A percentile compares a stretch with the other conserved stretches of the same genome.
These are phyloP conservation scores for Rhodocollybia butyracea DNA, from an alignment of 768 basidiomycete species.

Conservation along the genomic window DNA sequence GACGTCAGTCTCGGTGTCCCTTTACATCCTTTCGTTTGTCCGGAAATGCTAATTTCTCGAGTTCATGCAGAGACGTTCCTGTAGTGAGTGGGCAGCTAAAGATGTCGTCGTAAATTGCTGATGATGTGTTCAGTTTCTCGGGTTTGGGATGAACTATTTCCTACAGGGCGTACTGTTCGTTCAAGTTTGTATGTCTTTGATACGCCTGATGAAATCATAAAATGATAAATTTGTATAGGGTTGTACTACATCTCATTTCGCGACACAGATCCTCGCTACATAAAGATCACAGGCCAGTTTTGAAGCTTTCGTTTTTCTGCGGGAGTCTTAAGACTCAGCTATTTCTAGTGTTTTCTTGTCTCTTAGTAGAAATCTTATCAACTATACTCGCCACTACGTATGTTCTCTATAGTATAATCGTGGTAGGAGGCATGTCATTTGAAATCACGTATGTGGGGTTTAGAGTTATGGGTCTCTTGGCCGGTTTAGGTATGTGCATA, in stretches of 20 bases:
- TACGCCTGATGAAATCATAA: not conserved
- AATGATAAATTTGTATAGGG: not conserved
- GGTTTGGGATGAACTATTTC: not conserved
- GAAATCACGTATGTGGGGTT: conserved; percentile 13
- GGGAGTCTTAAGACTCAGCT: not conserved
- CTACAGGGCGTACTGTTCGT: conserved; percentile 5
- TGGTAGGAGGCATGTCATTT: conserved; percentile 17
- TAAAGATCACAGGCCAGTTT: not conserved
- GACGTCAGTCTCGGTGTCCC: not conserved
- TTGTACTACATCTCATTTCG: conserved; percentile 8
- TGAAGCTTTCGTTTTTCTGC: not conserved
- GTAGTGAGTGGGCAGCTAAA: not conserved
- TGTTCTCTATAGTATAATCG: conserved; percentile 17
- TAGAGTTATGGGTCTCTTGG: conserved; percentile 12
- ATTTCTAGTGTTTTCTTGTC: conserved; percentile 10
- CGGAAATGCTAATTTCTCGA: not conserved
- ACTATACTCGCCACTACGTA: conserved; percentile 17
- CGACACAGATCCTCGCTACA: not conserved
- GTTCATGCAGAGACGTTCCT: conserved; percentile 2
- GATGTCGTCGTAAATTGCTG: not conserved
- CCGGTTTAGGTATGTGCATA: conserved; percentile 14
- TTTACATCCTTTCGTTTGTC: not conserved
- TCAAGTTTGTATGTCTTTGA: conserved; percentile 9
- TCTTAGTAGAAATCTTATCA: conserved; percentile 14
- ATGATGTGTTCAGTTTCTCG: conserved; percentile 2